A percentile compares a stretch with the other conserved stretches of the same genome.
Conservation (phyloP, 2,329 filamentous ascomycete genomes). For the Pseudocercospora eumusae region DNA sequence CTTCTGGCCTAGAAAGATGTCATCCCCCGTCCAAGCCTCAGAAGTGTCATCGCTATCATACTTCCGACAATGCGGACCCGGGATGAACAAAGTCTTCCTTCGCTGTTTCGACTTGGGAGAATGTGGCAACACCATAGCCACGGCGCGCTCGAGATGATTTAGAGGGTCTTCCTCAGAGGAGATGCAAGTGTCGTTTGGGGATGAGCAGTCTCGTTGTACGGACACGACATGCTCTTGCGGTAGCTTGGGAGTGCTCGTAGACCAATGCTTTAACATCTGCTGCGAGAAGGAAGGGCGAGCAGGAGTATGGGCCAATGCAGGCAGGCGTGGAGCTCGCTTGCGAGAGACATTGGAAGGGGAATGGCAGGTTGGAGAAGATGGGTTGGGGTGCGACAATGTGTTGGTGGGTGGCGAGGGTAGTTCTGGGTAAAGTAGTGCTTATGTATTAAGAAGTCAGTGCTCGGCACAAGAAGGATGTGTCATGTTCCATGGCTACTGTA, state of each 20-base stretch:
- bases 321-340: neutral
- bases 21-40: constrained; percentile 32
- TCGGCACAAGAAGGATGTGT: no score
- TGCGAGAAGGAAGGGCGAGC: constrained; percentile 7
- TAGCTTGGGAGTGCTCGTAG: neutral
- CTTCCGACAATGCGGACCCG: neutral
- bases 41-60: constrained; percentile 16
- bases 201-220: no score
- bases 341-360: neutral
- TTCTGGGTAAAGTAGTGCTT: neutral
- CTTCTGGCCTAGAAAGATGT: constrained; percentile 18
- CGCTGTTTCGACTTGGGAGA: neutral
- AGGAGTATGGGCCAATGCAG: constrained; percentile 2
- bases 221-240: no score
- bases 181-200: neutral
- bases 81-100: neutral
- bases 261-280: constrained; percentile 19
- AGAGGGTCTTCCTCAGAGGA: neutral
- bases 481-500: no score
- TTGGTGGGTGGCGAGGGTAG: neutral
- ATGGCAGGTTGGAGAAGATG: neutral
- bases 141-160: neutral
- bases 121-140: neutral
- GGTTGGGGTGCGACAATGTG: neutral
- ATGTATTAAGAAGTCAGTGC: no score